phyloP scores from a whole-genome alignment of 139 green algal species.

The Helicosporidium sp. region DNA sequence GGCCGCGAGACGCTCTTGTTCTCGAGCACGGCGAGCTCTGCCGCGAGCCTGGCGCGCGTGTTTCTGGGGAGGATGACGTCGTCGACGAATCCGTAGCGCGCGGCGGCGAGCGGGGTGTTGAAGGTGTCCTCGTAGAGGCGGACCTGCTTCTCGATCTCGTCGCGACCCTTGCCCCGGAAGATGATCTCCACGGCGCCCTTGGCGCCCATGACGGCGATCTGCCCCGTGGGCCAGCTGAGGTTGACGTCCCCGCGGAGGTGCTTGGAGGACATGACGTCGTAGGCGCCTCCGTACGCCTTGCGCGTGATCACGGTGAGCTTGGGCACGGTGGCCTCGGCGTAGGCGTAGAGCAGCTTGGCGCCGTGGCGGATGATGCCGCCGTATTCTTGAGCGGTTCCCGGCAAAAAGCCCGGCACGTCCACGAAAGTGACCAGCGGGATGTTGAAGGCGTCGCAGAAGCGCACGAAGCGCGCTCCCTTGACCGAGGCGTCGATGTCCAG shows the following conservation, averaged over 20 bases:
- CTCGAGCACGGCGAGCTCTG: constrained; percentile 25
- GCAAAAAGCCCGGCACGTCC: constrained; percentile 51
- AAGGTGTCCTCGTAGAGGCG: constrained; percentile 32
- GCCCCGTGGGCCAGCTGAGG: constrained; percentile 37
- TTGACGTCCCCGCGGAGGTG: constrained; percentile 46
- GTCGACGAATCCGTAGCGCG: constrained; percentile 35
- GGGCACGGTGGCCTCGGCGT: constrained; percentile 45
- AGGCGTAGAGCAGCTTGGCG: constrained; percentile 55
- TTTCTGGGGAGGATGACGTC: constrained; percentile 35
- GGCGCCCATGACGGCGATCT: constrained; percentile 53
- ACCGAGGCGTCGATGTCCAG: constrained; percentile 50
- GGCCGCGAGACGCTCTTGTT: constrained; percentile 21
- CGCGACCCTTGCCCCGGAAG: constrained; percentile 9
- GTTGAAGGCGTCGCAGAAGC: constrained; percentile 51
- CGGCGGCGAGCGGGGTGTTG: constrained; percentile 27
- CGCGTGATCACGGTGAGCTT: constrained; percentile 48
- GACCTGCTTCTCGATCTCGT: constrained; percentile 1
- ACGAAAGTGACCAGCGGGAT: constrained; percentile 51
- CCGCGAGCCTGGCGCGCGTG: constrained; percentile 27
- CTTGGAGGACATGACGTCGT: constrained; percentile 35
- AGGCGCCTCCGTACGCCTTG: constrained; percentile 50
- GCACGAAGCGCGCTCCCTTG: constrained; percentile 46
- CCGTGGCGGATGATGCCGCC: constrained; percentile 43
- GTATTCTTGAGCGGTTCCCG: constrained; percentile 34
- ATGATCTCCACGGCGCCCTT: constrained; percentile 45